Evolutionary conservation across 148 eudicot genomes (phyloP).

Genomic region (Salicornia ramosissima): DNA sequence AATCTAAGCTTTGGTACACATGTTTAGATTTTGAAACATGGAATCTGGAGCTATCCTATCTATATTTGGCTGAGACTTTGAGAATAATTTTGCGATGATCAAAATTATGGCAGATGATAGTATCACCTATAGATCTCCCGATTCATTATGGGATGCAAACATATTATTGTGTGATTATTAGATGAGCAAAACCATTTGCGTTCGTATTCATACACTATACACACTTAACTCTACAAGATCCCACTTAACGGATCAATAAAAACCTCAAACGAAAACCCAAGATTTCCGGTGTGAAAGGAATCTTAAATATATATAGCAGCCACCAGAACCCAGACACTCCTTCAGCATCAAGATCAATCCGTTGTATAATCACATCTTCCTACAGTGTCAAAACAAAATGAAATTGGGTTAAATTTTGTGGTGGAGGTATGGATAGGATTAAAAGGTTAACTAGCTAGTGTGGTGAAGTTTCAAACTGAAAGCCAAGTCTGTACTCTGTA

Average conservation of each 20-base stretch:
- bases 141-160: no score
- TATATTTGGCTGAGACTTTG: no score
- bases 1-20: no score
- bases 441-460: neutral
- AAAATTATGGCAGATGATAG: no score
- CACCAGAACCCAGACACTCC: neutral
- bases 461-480: neutral
- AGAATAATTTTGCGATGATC: no score
- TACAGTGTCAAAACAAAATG: neutral
- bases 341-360: neutral
- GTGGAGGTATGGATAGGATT: neutral
- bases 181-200: no score
- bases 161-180: no score
- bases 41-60: no score
- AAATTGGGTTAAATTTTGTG: neutral
- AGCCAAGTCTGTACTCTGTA: neutral
- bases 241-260: neutral
- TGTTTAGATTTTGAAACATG: no score
- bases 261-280: neutral
- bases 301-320: neutral
- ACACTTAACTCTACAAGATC: no score
- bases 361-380: neutral
- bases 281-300: neutral
- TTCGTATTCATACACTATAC: no score
- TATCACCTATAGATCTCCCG: no score